Base-by-base conservation (phyloP, 2,329 filamentous ascomycete genomes). In the Plectosphaerella plurivora region DNA sequence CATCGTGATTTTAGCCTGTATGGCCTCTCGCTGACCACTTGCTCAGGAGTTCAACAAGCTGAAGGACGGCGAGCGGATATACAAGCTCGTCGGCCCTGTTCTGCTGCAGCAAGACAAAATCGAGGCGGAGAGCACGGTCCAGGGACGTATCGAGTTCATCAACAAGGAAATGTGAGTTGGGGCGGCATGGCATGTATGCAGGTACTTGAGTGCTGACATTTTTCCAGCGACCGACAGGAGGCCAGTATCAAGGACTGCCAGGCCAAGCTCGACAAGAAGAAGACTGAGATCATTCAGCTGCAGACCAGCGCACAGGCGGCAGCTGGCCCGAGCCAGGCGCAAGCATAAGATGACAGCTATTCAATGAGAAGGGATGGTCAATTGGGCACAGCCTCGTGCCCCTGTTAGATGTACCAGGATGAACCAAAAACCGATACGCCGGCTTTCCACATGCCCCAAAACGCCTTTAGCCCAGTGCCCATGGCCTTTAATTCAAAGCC, bases 81-180 rank as follows among this genome's bases (percentile, higher is more conserved):
- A 96, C 82, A 99, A 97, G 73, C 83, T 97, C 42, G 85, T 96
- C 46, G 94, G 94, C 0, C 94, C 94, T 0, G 89, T 97, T 7
- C 75, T 99, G 37, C 72, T 99, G 64, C 97, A 97, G 78, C 94
- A 99, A 71, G 94, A 97, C 53, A 92, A 89, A 69, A 75, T 83
- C 2, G 94, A 99, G 68, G 94, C 94, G 0, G 85, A 91, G 59
- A 88, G 89, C 77, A 92, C 91, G 0, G 94, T 99, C 16, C 91
- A 95, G 61, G 90, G 90, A 18, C 84, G 94, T 22, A 70, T 99
- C 49, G 91, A 96, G 59, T 97, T 93, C 65, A 99, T 99, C 59
- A 82, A 86, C 59, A 90, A 93, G 64, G 93, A 99, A 67, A 94
- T 97, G 91, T 96, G 68, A 69, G 41, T 20, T 7, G n/a, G 20